Evolutionary conservation across 306 rosid genomes (phyloP).

Genomic region (Citrullus amarus): DNA sequence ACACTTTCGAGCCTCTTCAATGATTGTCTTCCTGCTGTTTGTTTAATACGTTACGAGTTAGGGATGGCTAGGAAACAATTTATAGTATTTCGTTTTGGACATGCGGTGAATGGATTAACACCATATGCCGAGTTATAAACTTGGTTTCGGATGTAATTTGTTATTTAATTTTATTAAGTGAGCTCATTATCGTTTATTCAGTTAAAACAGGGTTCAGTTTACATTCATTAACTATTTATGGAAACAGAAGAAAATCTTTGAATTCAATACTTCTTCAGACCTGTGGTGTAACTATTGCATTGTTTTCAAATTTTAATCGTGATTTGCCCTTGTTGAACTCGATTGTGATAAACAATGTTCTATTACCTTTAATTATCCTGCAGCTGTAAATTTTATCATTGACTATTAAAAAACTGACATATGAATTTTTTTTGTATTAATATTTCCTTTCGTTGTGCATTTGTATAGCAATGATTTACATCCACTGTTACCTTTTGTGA

Average conservation of each 20-base stretch:
- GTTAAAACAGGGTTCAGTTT: background rate
- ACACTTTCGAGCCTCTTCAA: background rate
- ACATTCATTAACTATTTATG: background rate
- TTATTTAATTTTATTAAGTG: background rate
- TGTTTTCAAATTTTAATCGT: background rate
- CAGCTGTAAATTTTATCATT: background rate
- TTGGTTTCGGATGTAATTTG: background rate
- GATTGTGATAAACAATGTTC: background rate
- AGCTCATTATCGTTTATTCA: background rate
- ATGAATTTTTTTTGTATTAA: background rate
- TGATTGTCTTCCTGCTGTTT: background rate
- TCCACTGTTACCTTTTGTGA: background rate
- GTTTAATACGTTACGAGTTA: background rate
- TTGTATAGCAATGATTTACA: background rate
- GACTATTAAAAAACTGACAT: background rate
- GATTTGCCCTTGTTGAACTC: background rate
- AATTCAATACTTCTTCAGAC: background rate
- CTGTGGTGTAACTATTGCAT: background rate
- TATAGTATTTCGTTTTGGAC: background rate
- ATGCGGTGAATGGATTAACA: background rate
- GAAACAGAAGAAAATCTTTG: background rate
- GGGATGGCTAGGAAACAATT: background rate
- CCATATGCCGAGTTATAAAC: background rate
- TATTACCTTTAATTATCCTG: background rate
- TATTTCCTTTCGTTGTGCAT: background rate